These are phyloP conservation scores for Smithsoniella earleae DNA, from an alignment of 163 green algal genomes.

Conservation along the genomic window DNA sequence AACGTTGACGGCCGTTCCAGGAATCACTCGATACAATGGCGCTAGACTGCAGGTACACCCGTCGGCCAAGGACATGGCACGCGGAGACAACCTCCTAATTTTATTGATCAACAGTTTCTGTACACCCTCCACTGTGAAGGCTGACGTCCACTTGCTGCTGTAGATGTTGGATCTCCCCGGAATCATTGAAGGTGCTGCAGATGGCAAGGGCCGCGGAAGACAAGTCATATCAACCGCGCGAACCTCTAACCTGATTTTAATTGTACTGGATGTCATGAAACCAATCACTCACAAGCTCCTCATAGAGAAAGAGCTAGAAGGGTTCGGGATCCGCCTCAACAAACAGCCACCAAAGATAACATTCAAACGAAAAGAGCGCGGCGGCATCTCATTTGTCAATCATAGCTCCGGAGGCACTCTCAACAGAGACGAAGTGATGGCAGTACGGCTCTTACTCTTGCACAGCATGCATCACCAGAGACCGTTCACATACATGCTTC, in stretches of 20 bases:
- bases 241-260: conserved; percentile 97
- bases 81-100: not conserved
- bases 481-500: too few species aligned
- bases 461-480: too few species aligned
- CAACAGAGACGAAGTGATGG: conserved; percentile 3
- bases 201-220: conserved; percentile 79
- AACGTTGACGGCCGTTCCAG: conserved; percentile 97
- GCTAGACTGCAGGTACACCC: conserved; percentile 72
- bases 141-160: too few species aligned
- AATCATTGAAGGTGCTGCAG: conserved; percentile 93
- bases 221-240: conserved; percentile 88
- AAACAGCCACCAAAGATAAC: conserved; percentile 88
- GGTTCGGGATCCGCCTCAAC: conserved; percentile 96
- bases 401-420: not conserved
- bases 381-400: conserved; percentile 56
- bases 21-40: conserved; percentile 99
- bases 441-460: too few species aligned
- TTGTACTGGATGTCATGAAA: conserved; percentile 96
- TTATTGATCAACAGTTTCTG: too few species aligned
- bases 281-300: conserved; percentile 94
- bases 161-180: conserved; percentile 95
- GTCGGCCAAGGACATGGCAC: too few species aligned
- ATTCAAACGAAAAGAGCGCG: conserved; percentile 77
- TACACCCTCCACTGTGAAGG: too few species aligned
- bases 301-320: conserved; percentile 59